These are phyloP conservation scores for Cardamine chenopodiifolia DNA, from an alignment of 345 rosid genomes.

Conservation along the genomic window DNA sequence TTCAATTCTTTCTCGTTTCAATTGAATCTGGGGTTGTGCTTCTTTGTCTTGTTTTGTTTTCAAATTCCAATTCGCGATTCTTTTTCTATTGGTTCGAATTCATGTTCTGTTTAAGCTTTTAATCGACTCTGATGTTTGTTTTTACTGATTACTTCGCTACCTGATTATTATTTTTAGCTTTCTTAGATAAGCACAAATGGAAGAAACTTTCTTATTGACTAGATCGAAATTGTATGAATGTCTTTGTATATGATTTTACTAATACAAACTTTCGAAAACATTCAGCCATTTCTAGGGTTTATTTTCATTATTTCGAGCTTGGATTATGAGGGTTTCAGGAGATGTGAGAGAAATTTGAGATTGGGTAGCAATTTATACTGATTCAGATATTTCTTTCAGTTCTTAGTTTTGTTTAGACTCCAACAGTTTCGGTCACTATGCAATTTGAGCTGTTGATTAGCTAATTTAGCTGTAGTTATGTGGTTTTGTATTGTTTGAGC, in stretches of 20 bases:
- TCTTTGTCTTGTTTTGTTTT: constrained; percentile 4
- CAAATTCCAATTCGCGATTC: background rate
- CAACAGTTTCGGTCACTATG: background rate
- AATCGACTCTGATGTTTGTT: background rate
- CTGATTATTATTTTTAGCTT: background rate
- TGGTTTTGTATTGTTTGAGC: background rate
- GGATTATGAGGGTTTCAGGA: background rate
- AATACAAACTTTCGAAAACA: background rate
- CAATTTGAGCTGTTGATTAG: constrained; percentile 15
- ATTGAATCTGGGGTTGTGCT: constrained; percentile 11
- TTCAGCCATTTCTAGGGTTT: background rate
- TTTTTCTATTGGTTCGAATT: background rate
- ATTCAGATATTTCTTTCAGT: background rate
- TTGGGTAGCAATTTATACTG: background rate
- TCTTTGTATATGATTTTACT: background rate
- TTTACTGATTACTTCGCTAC: background rate
- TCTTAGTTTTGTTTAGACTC: background rate
- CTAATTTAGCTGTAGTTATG: background rate
- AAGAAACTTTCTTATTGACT: constrained; percentile 34
- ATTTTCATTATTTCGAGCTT: constrained; percentile 6
- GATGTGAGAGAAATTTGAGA: background rate
- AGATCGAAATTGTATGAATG: constrained; percentile 23
- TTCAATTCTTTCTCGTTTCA: constrained; percentile 1
- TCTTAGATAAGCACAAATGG: background rate
- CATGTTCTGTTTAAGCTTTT: constrained; percentile 2